phyloP scores from a whole-genome alignment of 495 filamentous ascomycete genomes.

The Parmelia sp. region DNA sequence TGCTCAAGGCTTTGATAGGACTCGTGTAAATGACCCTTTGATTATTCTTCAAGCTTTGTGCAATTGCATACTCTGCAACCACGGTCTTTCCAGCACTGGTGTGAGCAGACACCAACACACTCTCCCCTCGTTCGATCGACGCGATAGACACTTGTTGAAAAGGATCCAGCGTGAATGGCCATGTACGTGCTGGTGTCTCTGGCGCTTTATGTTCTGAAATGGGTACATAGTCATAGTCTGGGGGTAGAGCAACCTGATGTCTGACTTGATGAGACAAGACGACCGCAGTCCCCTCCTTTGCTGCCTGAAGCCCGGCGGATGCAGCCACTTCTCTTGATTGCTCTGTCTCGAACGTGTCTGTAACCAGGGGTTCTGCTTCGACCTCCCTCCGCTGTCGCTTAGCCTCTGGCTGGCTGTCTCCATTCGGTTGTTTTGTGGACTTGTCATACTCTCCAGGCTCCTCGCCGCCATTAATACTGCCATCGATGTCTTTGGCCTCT shows the following conservation, averaged over 20 bases:
- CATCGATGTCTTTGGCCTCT: slow-evolving; percentile 52
- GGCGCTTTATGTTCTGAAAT: slow-evolving; percentile 85
- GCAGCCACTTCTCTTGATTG: slow-evolving; percentile 82
- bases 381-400: slow-evolving; percentile 74
- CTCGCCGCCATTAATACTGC: slow-evolving; percentile 30
- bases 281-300: slow-evolving; percentile 59
- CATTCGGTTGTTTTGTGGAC: slow-evolving; percentile 5
- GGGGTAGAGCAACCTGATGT: slow-evolving; percentile 92
- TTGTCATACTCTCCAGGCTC: slow-evolving; percentile 32
- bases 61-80: slow-evolving; percentile 96
- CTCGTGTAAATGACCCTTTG: slow-evolving; percentile 99
- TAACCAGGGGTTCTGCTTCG: slow-evolving; percentile 74
- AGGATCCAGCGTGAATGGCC: slow-evolving; percentile 87
- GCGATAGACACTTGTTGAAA: slow-evolving; percentile 91
- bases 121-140: slow-evolving; percentile 91
- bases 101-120: slow-evolving; percentile 93
- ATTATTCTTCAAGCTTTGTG: slow-evolving; percentile 92
- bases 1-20: slow-evolving; percentile 96
- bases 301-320: slow-evolving; percentile 69
- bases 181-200: slow-evolving; percentile 73
- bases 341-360: slow-evolving; percentile 93
- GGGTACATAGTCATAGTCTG: slow-evolving; percentile 86
- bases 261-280: slow-evolving; percentile 93
- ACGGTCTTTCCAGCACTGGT: slow-evolving; percentile 98
- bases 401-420: slow-evolving; percentile 45